Evolutionary conservation across 805 yeast species (phyloP).

Genomic region (Zygotorulaspora danielsina): DNA sequence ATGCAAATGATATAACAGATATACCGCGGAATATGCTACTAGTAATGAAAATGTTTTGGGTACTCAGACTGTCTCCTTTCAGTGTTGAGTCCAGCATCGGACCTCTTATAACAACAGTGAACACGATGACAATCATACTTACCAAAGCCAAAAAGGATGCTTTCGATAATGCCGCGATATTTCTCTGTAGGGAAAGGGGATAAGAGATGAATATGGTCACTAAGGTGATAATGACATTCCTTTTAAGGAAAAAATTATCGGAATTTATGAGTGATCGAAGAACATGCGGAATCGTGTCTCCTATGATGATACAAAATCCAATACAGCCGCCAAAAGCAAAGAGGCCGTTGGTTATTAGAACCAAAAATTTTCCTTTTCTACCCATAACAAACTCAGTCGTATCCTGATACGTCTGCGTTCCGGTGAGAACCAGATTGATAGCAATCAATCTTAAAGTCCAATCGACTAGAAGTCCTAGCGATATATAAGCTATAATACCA

Average conservation of each 20-base stretch:
- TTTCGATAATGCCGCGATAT: constrained; percentile 79
- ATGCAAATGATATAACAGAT: constrained; percentile 90
- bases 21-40: constrained; percentile 78
- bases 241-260: constrained; percentile 16
- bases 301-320: constrained; percentile 91
- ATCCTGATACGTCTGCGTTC: constrained; percentile 76
- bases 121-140: constrained; percentile 76
- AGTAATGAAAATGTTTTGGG: constrained; percentile 50
- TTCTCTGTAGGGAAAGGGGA: constrained; percentile 75
- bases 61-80: constrained; percentile 44
- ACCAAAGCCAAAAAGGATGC: constrained; percentile 82
- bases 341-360: constrained; percentile 72
- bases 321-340: constrained; percentile 94
- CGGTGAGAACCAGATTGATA: constrained; percentile 72
- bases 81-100: constrained; percentile 50
- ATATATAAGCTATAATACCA: constrained; percentile 57
- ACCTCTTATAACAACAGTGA: constrained; percentile 69
- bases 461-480: constrained; percentile 69
- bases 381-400: constrained; percentile 82
- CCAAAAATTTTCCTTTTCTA: constrained; percentile 56
- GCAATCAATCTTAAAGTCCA: constrained; percentile 85
- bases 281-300: constrained; percentile 93
- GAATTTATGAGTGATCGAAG: constrained; percentile 55
- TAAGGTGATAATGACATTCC: constrained; percentile 67
- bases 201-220: constrained; percentile 71